Conservation (phyloP, 1,284 basidiomycete species). For the Austroboletus novae-zelandiae region DNA sequence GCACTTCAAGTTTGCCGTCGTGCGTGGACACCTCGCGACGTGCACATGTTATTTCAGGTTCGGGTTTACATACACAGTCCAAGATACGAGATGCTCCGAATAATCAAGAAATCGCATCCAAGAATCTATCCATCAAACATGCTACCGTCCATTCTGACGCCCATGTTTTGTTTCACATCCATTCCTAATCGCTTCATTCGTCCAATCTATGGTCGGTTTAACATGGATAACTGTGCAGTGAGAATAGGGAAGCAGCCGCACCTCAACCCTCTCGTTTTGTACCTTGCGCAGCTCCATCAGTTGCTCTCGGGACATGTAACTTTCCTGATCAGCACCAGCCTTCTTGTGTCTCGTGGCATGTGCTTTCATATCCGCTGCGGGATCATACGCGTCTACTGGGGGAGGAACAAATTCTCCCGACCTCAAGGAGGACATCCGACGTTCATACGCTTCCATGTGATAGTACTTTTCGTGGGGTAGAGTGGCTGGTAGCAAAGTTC, state of each 20-base stretch:
- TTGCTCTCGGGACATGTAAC: constrained; percentile 74
- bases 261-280: constrained; percentile 78
- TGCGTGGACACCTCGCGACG: constrained; percentile 13
- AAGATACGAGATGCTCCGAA: neutral
- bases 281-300: constrained; percentile 76
- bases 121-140: constrained; percentile 43
- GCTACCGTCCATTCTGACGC: constrained; percentile 75
- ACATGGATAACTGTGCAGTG: neutral
- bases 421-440: constrained; percentile 77
- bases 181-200: constrained; percentile 83
- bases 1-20: neutral
- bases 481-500: constrained; percentile 58
- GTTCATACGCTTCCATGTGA: constrained; percentile 77
- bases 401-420: constrained; percentile 76
- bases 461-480: constrained; percentile 92
- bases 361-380: constrained; percentile 75
- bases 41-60: constrained; percentile 11
- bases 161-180: constrained; percentile 77
- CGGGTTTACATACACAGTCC: neutral
- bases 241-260: constrained; percentile 26
- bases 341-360: constrained; percentile 67
- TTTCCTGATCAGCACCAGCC: constrained; percentile 58
- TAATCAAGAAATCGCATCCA: neutral
- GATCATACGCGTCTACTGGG: constrained; percentile 69
- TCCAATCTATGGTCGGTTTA: constrained; percentile 47